A percentile compares a stretch with the other conserved stretches of the same genome.
Conservation (phyloP, 2,329 filamentous ascomycete species). For the Paecilomyces variotii region DNA sequence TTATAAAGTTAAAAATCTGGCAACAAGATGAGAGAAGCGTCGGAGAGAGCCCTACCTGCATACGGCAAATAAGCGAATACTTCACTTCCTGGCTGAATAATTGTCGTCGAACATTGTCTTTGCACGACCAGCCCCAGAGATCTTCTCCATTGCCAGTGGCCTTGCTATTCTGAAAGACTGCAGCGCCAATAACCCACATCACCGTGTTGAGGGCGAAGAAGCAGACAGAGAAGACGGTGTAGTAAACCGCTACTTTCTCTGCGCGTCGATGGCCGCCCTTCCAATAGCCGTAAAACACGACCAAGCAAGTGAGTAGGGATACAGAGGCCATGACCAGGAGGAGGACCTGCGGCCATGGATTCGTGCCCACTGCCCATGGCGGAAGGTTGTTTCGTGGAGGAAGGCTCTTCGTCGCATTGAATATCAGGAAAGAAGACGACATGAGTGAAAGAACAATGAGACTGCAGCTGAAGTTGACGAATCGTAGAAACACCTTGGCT, state of each 20-base stretch:
- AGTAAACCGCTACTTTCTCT: conserved; percentile 90
- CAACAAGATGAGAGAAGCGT: neutral
- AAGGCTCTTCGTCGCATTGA: conserved; percentile 74
- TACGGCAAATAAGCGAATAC: conserved; percentile 56
- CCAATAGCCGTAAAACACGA: conserved; percentile 80
- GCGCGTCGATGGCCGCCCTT: conserved; percentile 79
- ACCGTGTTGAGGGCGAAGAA: conserved; percentile 91
- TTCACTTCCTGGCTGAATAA: conserved; percentile 74
- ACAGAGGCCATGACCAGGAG: conserved; percentile 71
- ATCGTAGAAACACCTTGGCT: conserved; percentile 90
- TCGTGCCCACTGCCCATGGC: conserved; percentile 72
- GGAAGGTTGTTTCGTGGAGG: conserved; percentile 72
- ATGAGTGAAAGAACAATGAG: conserved; percentile 90
- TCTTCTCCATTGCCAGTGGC: conserved; percentile 70
- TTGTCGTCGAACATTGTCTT: conserved; percentile 71
- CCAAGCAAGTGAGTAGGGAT: conserved; percentile 69
- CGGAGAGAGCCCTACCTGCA: conserved; percentile 46
- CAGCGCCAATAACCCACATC: conserved; percentile 85
- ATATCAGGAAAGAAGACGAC: conserved; percentile 79
- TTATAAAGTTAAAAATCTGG: conserved; percentile 6
- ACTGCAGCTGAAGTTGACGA: conserved; percentile 94
- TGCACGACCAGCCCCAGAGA: conserved; percentile 98
- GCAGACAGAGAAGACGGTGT: conserved; percentile 83
- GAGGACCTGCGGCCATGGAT: conserved; percentile 81
- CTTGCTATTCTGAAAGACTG: conserved; percentile 70